Conservation (phyloP, 1,139 yeast genomes). For the Hyphopichia fennica region DNA sequence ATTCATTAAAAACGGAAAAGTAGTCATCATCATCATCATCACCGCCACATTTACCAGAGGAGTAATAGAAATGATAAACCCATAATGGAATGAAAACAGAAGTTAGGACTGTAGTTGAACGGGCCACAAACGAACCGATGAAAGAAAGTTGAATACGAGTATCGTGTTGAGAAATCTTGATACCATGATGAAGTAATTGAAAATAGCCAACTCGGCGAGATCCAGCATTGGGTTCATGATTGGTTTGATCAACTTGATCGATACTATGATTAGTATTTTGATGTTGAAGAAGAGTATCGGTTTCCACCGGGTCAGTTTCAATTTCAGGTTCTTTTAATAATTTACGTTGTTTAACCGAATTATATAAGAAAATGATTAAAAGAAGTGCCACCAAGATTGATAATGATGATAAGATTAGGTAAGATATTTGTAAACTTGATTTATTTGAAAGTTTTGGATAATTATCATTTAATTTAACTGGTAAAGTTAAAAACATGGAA, state of each 20-base stretch:
- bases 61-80: slow-evolving; percentile 57
- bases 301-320: slow-evolving; percentile 1
- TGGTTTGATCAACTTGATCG: not conserved
- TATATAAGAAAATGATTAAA: slow-evolving; percentile 49
- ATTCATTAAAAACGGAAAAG: slow-evolving; percentile 25
- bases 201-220: slow-evolving; percentile 26
- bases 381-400: slow-evolving; percentile 40
- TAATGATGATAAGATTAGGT: slow-evolving; percentile 45
- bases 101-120: slow-evolving; percentile 62
- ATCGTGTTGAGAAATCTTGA: slow-evolving; percentile 29
- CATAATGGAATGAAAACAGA: slow-evolving; percentile 64
- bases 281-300: too few species aligned
- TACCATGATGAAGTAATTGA: slow-evolving; percentile 46
- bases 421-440: slow-evolving; percentile 47
- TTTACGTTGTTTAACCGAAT: slow-evolving; percentile 15
- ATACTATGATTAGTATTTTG: too few species aligned
- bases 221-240: not conserved
- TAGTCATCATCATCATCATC: slow-evolving; percentile 15
- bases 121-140: slow-evolving; percentile 61
- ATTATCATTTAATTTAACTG: slow-evolving; percentile 35
- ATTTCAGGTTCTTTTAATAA: slow-evolving; percentile 10
- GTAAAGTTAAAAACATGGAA: slow-evolving; percentile 47
- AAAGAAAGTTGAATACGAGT: slow-evolving; percentile 51
- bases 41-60: slow-evolving; percentile 46
- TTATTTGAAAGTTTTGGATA: slow-evolving; percentile 31